Evolutionary conservation across 371 early-diverging fungal genomes (phyloP).

Genomic region (Apophysomyces sp.): DNA sequence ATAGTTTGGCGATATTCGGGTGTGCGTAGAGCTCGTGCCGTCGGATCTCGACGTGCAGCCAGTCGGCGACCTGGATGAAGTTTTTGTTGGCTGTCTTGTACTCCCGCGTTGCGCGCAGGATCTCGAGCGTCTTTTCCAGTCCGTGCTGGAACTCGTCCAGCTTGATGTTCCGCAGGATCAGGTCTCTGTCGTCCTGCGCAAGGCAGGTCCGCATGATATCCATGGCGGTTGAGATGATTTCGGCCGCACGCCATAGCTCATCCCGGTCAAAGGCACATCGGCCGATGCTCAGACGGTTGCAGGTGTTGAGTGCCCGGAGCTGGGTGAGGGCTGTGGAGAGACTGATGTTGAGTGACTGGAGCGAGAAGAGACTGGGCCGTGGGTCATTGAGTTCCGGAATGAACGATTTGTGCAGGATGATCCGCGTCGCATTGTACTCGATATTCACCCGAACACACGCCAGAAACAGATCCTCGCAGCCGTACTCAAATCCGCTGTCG

Average conservation of each 20-base stretch:
- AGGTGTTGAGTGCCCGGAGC: conserved; percentile 31
- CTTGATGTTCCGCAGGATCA: conserved; percentile 24
- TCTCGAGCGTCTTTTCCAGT: conserved; percentile 23
- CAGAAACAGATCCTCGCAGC: conserved; percentile 33
- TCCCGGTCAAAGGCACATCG: conserved; percentile 49
- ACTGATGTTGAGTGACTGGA: conserved; percentile 46
- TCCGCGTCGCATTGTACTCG: conserved; percentile 46
- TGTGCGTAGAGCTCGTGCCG: conserved; percentile 27
- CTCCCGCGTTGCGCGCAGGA: conserved; percentile 30
- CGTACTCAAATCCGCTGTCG: conserved; percentile 49
- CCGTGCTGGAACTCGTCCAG: conserved; percentile 29
- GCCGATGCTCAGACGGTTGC: conserved; percentile 20
- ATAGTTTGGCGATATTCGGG: not conserved
- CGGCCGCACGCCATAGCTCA: conserved; percentile 43
- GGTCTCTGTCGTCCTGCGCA: conserved; percentile 19
- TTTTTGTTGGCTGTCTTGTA: conserved; percentile 23
- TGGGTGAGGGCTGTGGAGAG: conserved; percentile 29
- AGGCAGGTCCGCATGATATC: conserved; percentile 35
- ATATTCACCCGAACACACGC: conserved; percentile 45
- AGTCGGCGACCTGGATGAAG: conserved; percentile 43
- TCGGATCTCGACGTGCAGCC: conserved; percentile 40
- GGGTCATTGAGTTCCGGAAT: conserved; percentile 40
- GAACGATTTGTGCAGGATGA: conserved; percentile 48
- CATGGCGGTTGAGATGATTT: conserved; percentile 37
- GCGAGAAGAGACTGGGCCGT: conserved; percentile 28